phyloP scores from a whole-genome alignment of 352 stramenopile species.

The Pythium aristosporum region DNA sequence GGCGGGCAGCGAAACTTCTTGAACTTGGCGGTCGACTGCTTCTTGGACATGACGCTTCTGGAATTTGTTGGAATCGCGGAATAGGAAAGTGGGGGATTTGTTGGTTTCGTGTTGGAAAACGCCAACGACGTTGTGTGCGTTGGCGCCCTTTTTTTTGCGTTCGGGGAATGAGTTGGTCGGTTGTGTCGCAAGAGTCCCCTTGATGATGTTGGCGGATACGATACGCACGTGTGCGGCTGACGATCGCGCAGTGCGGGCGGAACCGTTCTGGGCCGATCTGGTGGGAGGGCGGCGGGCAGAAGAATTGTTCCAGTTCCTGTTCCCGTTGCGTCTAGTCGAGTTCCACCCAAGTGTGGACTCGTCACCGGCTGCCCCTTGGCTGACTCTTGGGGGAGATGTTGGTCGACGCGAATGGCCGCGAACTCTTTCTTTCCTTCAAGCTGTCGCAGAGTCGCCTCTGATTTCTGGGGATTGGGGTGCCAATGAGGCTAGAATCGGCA shows the following conservation, averaged over 20 bases:
- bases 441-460: conserved; percentile 8
- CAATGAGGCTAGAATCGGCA: background rate
- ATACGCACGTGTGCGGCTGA: conserved; percentile 3
- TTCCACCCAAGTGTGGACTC: background rate
- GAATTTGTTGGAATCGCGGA: background rate
- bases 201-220: background rate
- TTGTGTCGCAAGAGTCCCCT: background rate
- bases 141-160: no score
- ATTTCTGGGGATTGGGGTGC: background rate
- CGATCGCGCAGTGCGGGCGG: background rate
- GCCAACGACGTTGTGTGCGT: no score
- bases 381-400: background rate
- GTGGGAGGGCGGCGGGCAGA: background rate
- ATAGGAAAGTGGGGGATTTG: background rate
- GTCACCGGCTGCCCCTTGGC: background rate
- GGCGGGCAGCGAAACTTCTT: conserved; percentile 80
- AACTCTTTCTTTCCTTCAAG: conserved; percentile 11
- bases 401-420: background rate
- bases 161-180: background rate
- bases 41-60: conserved; percentile 32
- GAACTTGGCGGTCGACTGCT: conserved; percentile 54
- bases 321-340: background rate
- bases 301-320: background rate
- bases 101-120: background rate
- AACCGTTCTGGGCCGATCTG: conserved; percentile 10